A percentile compares a stretch with the other conserved stretches of the same genome.
Conservation (phyloP, 495 filamentous ascomycete genomes). For the Xylaria telfairii region DNA sequence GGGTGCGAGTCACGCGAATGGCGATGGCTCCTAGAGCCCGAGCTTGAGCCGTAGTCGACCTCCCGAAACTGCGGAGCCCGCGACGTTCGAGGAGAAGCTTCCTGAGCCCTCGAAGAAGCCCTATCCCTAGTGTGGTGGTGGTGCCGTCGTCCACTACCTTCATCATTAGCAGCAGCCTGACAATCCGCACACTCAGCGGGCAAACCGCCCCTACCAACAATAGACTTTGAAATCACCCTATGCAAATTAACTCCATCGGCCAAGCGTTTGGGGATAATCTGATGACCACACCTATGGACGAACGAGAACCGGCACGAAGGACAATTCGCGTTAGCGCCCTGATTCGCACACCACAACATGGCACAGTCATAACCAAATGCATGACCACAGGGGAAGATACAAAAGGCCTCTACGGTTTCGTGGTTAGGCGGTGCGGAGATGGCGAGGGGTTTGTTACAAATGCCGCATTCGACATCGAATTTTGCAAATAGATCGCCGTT, state of each 20-base stretch:
- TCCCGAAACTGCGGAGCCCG: neutral
- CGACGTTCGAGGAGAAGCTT: no score
- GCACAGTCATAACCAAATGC: neutral
- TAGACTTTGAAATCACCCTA: neutral
- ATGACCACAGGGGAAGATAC: constrained; percentile 13
- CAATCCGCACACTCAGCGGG: neutral
- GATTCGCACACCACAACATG: neutral
- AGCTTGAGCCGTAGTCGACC: neutral
- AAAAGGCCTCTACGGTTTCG: neutral
- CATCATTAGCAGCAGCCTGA: neutral
- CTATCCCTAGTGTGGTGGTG: no score
- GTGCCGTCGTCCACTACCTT: neutral
- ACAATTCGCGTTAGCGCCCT: neutral
- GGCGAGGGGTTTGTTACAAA: constrained; percentile 1
- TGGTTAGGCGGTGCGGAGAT: neutral
- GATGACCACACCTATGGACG: neutral
- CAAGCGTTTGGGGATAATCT: neutral
- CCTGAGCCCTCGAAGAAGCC: no score
- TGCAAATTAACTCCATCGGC: neutral
- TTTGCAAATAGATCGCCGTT: neutral
- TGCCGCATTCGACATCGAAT: neutral
- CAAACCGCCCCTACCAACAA: neutral
- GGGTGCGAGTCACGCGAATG: no score
- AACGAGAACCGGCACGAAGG: neutral
- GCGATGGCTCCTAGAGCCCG: neutral